Percentiles rank a stretch among this genome's conserved stretches.
These are phyloP conservation scores for Phlebopus sp. DNA, from an alignment of 1,284 basidiomycete species.

Conservation along the genomic window DNA sequence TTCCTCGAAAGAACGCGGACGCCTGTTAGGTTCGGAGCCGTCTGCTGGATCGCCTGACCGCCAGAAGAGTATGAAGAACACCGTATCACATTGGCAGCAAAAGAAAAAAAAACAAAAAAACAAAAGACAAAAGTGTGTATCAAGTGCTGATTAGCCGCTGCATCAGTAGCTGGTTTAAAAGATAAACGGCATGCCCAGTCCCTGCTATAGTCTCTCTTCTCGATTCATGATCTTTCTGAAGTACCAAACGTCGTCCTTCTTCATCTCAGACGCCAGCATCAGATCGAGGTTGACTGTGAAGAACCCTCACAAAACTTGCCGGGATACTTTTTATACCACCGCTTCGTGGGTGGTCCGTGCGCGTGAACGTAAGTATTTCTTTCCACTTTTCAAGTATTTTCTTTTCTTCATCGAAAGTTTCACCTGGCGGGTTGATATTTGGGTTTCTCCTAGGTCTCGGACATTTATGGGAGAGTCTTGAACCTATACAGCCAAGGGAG, in stretches of 20 bases:
- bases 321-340: constrained; percentile 23
- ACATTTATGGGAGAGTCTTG: constrained; percentile 45
- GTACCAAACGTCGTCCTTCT: constrained; percentile 21
- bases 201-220: constrained; percentile 46
- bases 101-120: neutral
- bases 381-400: neutral
- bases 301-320: constrained; percentile 24
- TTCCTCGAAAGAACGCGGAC: too few relatives aligned
- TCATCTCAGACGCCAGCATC: constrained; percentile 32
- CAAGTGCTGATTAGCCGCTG: constrained; percentile 70
- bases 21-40: too few relatives aligned
- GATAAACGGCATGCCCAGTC: constrained; percentile 72
- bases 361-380: constrained; percentile 34
- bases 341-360: constrained; percentile 53
- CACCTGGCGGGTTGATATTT: constrained; percentile 71
- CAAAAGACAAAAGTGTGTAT: constrained; percentile 41
- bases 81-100: neutral
- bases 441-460: constrained; percentile 42
- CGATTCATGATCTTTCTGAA: constrained; percentile 19
- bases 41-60: too few relatives aligned
- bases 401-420: constrained; percentile 54
- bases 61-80: too few relatives aligned
- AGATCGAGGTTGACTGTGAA: constrained; percentile 62
- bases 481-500: constrained; percentile 49
- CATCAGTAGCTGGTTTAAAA: constrained; percentile 40